These are phyloP conservation scores for Cercospora sp. DNA, from an alignment of 2,329 filamentous ascomycete genomes.

Conservation along the genomic window DNA sequence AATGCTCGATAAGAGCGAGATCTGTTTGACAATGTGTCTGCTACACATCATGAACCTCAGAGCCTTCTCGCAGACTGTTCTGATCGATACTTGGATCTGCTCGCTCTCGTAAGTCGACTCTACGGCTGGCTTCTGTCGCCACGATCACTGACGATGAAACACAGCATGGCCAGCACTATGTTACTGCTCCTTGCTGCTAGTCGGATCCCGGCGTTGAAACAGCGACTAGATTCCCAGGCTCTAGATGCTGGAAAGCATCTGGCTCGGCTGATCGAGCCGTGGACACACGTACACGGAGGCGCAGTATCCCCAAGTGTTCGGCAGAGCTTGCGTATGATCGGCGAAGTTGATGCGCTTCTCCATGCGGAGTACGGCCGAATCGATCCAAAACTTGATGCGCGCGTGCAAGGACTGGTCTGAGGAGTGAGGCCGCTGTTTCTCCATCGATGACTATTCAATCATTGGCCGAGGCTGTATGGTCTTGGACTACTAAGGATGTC, in stretches of 20 bases:
- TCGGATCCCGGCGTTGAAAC: constrained; percentile 11
- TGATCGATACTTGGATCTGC: constrained; percentile 22
- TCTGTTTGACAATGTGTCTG: constrained; percentile 19
- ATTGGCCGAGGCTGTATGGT: background rate
- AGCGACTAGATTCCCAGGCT: constrained; percentile 2
- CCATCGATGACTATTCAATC: background rate
- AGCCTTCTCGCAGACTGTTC: constrained; percentile 18
- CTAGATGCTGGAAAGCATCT: constrained; percentile 11
- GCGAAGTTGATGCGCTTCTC: constrained; percentile 5
- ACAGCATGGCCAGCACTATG: constrained; percentile 21
- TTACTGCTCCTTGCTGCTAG: constrained; percentile 17
- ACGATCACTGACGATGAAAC: background rate
- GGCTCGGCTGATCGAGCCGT: constrained; percentile 13
- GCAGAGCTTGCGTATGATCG: constrained; percentile 20
- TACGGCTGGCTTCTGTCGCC: no score
- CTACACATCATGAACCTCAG: constrained; percentile 19
- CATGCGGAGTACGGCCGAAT: constrained; percentile 5
- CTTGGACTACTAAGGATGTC: background rate
- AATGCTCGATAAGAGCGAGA: constrained; percentile 14
- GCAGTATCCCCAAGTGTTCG: constrained; percentile 15
- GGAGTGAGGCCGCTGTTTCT: background rate
- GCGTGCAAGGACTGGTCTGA: constrained; percentile 1
- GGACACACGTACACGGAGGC: constrained; percentile 13
- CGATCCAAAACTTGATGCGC: background rate
- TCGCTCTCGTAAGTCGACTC: constrained; percentile 11